These are phyloP conservation scores for Cryphonectria radicalis DNA, from an alignment of 2,329 filamentous ascomycete genomes.

Conservation along the genomic window DNA sequence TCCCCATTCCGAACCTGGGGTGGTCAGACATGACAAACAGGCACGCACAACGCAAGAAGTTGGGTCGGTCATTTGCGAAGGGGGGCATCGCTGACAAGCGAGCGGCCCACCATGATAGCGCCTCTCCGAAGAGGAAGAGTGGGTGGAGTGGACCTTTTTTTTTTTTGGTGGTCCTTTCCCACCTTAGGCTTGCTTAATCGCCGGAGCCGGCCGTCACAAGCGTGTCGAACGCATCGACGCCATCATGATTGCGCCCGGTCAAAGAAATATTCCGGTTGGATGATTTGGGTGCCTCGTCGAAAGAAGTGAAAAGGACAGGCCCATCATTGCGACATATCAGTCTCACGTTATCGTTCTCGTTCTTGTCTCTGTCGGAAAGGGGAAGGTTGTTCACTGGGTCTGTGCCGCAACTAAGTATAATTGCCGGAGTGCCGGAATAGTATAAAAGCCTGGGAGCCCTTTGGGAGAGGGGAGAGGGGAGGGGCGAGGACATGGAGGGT, in stretches of 20 bases:
- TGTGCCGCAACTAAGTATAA: neutral
- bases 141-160: neutral
- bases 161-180: neutral
- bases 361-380: neutral
- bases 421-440: conserved; percentile 4
- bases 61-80: neutral
- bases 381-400: neutral
- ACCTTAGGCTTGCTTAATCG: neutral
- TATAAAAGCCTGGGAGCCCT: neutral
- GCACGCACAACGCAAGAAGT: neutral
- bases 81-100: neutral
- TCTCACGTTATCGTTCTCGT: neutral
- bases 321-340: neutral
- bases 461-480: neutral
- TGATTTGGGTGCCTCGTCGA: neutral
- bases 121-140: neutral
- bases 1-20: neutral
- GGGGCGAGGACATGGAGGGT: neutral
- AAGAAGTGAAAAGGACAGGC: neutral
- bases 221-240: too few species aligned
- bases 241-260: neutral
- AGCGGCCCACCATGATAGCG: neutral
- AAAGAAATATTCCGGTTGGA: neutral
- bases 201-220: conserved; percentile 10
- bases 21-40: neutral